Evolutionary conservation across 2,329 filamentous ascomycete genomes (phyloP).

Genomic region (Parasarocladium wereldwijsianum): DNA sequence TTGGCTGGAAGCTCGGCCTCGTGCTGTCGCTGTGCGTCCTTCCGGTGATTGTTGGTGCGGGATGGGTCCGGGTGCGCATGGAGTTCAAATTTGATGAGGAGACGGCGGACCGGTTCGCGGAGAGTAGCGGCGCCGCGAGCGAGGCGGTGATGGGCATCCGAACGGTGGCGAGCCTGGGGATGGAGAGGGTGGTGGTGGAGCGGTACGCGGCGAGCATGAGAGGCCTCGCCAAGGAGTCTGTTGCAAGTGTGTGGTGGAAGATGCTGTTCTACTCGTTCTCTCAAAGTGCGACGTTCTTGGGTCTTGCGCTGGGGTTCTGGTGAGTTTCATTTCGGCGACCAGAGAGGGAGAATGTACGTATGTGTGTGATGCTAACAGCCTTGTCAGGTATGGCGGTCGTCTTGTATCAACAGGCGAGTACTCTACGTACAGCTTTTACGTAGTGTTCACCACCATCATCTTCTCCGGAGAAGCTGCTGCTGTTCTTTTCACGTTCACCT

Average conservation of each 20-base stretch:
- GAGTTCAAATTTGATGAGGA: constrained; percentile 30
- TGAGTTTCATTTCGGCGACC: constrained; percentile 6
- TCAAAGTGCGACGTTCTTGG: constrained; percentile 23
- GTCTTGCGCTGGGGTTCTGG: constrained; percentile 25
- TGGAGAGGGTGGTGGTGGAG: constrained; percentile 26
- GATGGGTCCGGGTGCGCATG: constrained; percentile 32
- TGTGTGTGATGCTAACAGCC: no score
- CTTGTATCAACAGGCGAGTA: constrained; percentile 31
- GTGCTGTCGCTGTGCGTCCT: constrained; percentile 30
- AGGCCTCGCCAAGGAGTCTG: constrained; percentile 15
- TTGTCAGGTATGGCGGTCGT: constrained; percentile 20
- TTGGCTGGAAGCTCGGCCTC: constrained; percentile 35
- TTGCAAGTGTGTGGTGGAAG: constrained; percentile 18
- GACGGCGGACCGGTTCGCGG: constrained; percentile 26
- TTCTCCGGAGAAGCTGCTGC: constrained; percentile 28
- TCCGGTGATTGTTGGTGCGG: constrained; percentile 26
- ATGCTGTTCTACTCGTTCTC: constrained; percentile 26
- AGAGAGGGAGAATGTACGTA: not conserved
- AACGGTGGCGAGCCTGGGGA: constrained; percentile 31
- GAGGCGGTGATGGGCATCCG: constrained; percentile 34
- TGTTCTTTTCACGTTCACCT: constrained; percentile 29
- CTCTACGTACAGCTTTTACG: constrained; percentile 29
- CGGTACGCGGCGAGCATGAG: constrained; percentile 18
- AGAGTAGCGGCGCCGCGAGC: constrained; percentile 31
- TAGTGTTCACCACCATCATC: constrained; percentile 34